Percentiles rank a stretch among this genome's conserved stretches.
These are phyloP conservation scores for Lentinula detonsa DNA, from an alignment of 768 basidiomycete species.

Conservation along the genomic window DNA sequence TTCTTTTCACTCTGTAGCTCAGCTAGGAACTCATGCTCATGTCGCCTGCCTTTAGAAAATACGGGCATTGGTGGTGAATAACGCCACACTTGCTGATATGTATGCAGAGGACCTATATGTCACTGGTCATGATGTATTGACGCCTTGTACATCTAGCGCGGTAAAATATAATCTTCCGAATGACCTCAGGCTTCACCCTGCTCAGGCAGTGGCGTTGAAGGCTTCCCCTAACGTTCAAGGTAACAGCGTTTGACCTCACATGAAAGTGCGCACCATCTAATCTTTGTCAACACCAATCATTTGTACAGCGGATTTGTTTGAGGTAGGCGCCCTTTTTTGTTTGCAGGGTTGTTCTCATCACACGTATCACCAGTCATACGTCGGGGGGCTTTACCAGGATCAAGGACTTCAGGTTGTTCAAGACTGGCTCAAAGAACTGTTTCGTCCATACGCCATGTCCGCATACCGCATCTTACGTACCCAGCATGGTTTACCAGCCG, in stretches of 20 bases:
- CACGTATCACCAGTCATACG: slow-evolving; percentile 48
- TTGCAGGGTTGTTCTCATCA: background rate
- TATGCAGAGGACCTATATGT: slow-evolving; percentile 16
- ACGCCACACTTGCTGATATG: slow-evolving; percentile 69
- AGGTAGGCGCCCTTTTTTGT: slow-evolving; percentile 36
- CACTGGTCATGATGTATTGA: background rate
- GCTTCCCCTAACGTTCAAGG: slow-evolving; percentile 73
- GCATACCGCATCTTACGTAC: slow-evolving; percentile 60
- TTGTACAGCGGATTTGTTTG: slow-evolving; percentile 66
- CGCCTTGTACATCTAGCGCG: slow-evolving; percentile 36
- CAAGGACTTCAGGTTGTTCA: slow-evolving; percentile 54
- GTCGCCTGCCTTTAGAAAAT: slow-evolving; percentile 54
- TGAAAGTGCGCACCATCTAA: too few relatives aligned
- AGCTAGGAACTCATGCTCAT: slow-evolving; percentile 4
- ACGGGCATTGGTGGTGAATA: slow-evolving; percentile 68
- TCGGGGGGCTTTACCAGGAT: slow-evolving; percentile 75
- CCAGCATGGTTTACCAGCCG: slow-evolving; percentile 60
- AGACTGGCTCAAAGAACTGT: slow-evolving; percentile 55
- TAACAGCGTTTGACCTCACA: slow-evolving; percentile 18
- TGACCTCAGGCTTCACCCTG: slow-evolving; percentile 56
- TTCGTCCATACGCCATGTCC: slow-evolving; percentile 54
- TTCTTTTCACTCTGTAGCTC: slow-evolving; percentile 6
- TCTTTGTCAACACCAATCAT: background rate
- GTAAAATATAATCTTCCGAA: slow-evolving; percentile 60
- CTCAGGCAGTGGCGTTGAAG: slow-evolving; percentile 66